Percentiles rank a stretch among this genome's conserved stretches.
Evolutionary conservation across 257 asterid species (phyloP).

Genomic region (Anisodus tanguticus): DNA sequence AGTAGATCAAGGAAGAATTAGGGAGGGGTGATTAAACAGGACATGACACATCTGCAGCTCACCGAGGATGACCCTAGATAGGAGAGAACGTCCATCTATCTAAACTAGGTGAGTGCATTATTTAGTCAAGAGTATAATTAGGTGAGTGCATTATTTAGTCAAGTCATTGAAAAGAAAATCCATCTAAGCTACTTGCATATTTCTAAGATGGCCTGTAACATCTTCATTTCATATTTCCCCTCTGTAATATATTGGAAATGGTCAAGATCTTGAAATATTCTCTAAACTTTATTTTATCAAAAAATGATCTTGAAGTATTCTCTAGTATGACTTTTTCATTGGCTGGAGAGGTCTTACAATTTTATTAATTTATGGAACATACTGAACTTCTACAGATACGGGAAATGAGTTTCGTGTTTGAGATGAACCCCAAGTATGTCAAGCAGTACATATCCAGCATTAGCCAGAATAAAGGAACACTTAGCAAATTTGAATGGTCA

Average conservation of each 20-base stretch:
- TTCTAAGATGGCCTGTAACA: background rate
- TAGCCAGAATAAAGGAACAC: slow-evolving; percentile 45
- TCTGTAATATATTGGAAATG: background rate
- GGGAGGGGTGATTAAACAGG: no score
- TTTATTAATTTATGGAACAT: slow-evolving; percentile 5
- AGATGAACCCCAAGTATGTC: slow-evolving; percentile 62
- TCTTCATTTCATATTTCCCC: background rate
- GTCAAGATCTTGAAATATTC: background rate
- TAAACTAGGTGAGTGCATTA: no score
- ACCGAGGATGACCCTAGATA: no score
- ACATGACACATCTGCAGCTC: no score
- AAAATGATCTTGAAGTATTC: background rate
- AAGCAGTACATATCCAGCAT: slow-evolving; percentile 50
- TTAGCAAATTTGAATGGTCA: slow-evolving; percentile 48
- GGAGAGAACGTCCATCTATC: no score
- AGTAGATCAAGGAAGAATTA: no score
- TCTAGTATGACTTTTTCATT: slow-evolving; percentile 6
- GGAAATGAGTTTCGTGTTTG: slow-evolving; percentile 81
- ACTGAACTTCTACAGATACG: slow-evolving; percentile 55
- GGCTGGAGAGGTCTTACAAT: background rate
- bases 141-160: background rate
- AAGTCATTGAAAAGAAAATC: background rate
- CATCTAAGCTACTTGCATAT: slow-evolving; percentile 15
- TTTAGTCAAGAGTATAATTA: background rate
- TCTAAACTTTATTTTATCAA: background rate